A percentile compares a stretch with the other conserved stretches of the same genome.
Conservation (phyloP, 2,329 filamentous ascomycete genomes). For the Penicillium glabrum region DNA sequence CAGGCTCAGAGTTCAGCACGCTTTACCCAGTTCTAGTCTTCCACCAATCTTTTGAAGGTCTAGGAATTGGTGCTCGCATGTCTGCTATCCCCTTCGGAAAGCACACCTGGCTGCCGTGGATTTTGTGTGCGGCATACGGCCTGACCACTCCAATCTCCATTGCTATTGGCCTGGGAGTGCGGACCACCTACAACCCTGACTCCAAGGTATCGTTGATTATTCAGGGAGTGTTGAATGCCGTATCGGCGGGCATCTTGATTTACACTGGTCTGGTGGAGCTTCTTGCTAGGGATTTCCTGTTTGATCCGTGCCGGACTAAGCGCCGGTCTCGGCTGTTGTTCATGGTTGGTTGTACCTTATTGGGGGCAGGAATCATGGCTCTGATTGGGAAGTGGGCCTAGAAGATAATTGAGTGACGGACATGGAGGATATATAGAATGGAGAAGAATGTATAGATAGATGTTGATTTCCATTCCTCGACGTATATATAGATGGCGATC, state of each 20-base stretch:
- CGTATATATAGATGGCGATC: too few relatives aligned
- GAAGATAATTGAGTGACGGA: too few relatives aligned
- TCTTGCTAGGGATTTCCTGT: slow-evolving; percentile 51
- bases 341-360: slow-evolving; percentile 40
- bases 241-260: slow-evolving; percentile 50
- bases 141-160: slow-evolving; percentile 56
- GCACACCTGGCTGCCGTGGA: slow-evolving; percentile 49
- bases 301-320: slow-evolving; percentile 40
- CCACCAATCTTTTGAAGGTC: slow-evolving; percentile 63
- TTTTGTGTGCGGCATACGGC: slow-evolving; percentile 49
- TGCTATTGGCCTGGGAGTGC: slow-evolving; percentile 47
- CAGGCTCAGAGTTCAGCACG: slow-evolving; percentile 56
- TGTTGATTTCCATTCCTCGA: too few relatives aligned
- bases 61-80: slow-evolving; percentile 62
- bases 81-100: slow-evolving; percentile 55
- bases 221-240: slow-evolving; percentile 47
- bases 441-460: not conserved
- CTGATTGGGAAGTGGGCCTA: slow-evolving; percentile 52
- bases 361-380: slow-evolving; percentile 48
- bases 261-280: slow-evolving; percentile 53
- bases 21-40: slow-evolving; percentile 62
- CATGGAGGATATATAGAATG: not conserved
- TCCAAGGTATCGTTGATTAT: slow-evolving; percentile 45
- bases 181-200: slow-evolving; percentile 41
- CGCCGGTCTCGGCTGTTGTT: slow-evolving; percentile 37